Base-by-base conservation (phyloP, 139 green algal species). In the Spirogloea muscicola region DNA sequence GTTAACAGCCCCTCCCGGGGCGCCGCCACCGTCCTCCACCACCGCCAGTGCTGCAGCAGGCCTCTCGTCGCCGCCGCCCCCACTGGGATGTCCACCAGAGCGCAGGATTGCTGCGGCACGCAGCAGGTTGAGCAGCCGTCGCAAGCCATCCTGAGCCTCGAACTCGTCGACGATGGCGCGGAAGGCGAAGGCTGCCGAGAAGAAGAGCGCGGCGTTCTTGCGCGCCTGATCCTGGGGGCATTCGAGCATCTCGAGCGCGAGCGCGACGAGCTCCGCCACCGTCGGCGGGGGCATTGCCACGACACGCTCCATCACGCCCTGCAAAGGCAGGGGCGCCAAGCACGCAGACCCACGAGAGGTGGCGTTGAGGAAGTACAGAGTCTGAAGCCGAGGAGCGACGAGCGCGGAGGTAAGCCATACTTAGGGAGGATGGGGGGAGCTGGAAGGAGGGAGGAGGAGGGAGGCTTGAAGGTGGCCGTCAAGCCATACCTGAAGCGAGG, bases 281-380 rank as follows among this genome's bases (percentile, higher is more conserved):
- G 77, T 48, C 1, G 61, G 67, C 5, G 59, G 3, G 0, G 75
- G 74, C 18, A 86, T 76, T 48, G 77, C 64, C 33, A 85, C 86
- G 7, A 90, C 76, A 1, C 84, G 80, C 73, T 92, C 88, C 68
- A 93, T 89, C 2, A 90, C 88, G 16, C 63, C 68, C 61, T 77
- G 65, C 13, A 0, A 1, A 38, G n/a, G n/a, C n/a, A n/a, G n/a
- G n/a, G n/a, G n/a, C n/a, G n/a, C n/a, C n/a, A n/a, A 65, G n/a
- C n/a, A n/a, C n/a, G n/a, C 52, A 41, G 29, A n/a, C n/a, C n/a
- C n/a, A n/a, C 44, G 16, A 52, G 44, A 16, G 44, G 44, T 25
- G n/a, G n/a, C n/a, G n/a, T 13, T 9, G 52, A n/a, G n/a, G n/a
- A n/a, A n/a, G n/a, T n/a, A n/a, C n/a, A n/a, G n/a, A n/a, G n/a